Evolutionary conservation across 2,329 filamentous ascomycete species (phyloP), one percentile per base, ranked within the genome.

Genomic region (Cladosporium velox): DNA sequence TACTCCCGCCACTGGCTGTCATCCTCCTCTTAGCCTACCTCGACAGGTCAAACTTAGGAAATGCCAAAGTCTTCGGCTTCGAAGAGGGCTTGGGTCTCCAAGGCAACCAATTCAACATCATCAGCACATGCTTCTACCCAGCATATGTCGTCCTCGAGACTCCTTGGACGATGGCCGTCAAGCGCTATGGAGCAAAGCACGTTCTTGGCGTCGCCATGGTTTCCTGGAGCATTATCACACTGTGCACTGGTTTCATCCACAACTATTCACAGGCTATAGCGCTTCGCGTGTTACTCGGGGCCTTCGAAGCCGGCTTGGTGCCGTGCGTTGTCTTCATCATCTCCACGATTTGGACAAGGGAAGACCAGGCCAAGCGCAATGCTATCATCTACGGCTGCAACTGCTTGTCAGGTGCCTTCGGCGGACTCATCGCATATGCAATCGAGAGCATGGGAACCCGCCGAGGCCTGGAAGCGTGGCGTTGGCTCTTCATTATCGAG

Each of bases 161-260:
- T 1, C 69, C 69, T 4, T 70, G 68, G 66, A 69, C 68, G 2
- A 69, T 69, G 65, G 71, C 70, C 7, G 70, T 73, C 12, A 75
- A 74, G 51, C 65, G 67, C 3, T 73, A 60, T 4, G 70, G 73
- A 24, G 65, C 73, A 1, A 70, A 73, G 32, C 65, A 66, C 8
- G 68, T 70, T 2, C 68, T 74, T 12, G 69, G 64, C 15, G 59
- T 69, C 15, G 71, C 70, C 0, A 63, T 72, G 63, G 61, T 74
- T 1, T 67, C 66, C 14, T 77, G 75, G 74, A 70, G 68, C 30
- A 61, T 65, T 10, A 64, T 68, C n/a, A 76, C 73, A 0, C 55
- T 77, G 11, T 70, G 71, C n/a, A 76, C 74, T 15, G 74, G 69
- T 4, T 77, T 76, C 64, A 70, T 76, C 41, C 67, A 75, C 8